Evolutionary conservation across 2,329 filamentous ascomycete species (phyloP).

Genomic region (Pseudodiploospora longispora): DNA sequence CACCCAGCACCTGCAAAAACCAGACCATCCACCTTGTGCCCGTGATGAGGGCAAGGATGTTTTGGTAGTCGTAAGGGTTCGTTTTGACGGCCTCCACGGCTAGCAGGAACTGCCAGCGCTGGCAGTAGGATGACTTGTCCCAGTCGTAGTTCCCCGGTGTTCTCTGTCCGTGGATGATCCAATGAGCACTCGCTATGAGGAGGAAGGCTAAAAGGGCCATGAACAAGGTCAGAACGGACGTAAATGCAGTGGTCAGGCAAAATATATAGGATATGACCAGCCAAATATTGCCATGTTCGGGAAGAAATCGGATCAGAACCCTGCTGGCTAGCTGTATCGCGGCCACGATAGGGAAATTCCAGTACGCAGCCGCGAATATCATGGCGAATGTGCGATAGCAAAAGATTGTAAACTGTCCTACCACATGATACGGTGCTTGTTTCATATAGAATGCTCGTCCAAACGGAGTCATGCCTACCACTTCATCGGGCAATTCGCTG

Average conservation of each 20-base stretch:
- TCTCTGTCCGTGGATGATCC: constrained; percentile 43
- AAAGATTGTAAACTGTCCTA: constrained; percentile 39
- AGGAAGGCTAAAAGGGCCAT: constrained; percentile 35
- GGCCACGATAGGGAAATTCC: constrained; percentile 41
- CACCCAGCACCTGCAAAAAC: constrained; percentile 47
- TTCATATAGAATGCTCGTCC: constrained; percentile 47
- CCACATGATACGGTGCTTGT: constrained; percentile 42
- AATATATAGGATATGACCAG: constrained; percentile 31
- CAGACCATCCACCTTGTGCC: constrained; percentile 43
- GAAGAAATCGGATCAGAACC: constrained; percentile 17
- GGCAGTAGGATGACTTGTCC: constrained; percentile 49
- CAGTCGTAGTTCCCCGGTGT: constrained; percentile 47
- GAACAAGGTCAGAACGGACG: constrained; percentile 33
- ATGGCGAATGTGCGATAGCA: constrained; percentile 39
- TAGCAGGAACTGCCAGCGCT: constrained; percentile 49
- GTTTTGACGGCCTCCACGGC: constrained; percentile 42
- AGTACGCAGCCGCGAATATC: constrained; percentile 39
- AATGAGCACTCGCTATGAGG: constrained; percentile 40
- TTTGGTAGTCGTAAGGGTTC: constrained; percentile 40
- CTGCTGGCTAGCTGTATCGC: constrained; percentile 38
- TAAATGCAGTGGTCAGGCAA: constrained; percentile 28
- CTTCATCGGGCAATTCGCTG: neutral
- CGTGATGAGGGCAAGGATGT: constrained; percentile 44
- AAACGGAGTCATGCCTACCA: constrained; percentile 34
- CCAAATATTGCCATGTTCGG: constrained; percentile 15